Evolutionary conservation across 352 stramenopile species (phyloP).

Genomic region (Phytopythium cucurbitacearum): DNA sequence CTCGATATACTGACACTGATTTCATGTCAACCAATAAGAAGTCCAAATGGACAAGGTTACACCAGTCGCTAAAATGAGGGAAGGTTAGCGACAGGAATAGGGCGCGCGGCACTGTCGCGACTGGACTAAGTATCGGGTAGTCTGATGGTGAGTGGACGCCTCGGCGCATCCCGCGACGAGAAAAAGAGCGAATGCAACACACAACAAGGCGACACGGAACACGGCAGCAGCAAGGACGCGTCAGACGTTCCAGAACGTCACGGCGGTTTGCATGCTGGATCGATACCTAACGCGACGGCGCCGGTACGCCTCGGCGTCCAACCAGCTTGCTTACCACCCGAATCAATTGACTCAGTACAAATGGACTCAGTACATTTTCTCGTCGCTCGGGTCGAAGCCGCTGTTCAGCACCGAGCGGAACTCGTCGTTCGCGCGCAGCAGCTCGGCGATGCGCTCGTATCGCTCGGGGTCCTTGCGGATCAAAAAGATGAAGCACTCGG

Average conservation of each 20-base stretch:
- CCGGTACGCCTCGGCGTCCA: background rate
- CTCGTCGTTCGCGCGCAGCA: slow-evolving; percentile 83
- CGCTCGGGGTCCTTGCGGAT: slow-evolving; percentile 82
- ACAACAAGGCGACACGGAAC: too few species aligned
- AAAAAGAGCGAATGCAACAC: too few species aligned
- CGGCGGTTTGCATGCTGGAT: background rate
- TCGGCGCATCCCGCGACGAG: background rate
- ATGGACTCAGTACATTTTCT: slow-evolving; percentile 76
- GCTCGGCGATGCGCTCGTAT: slow-evolving; percentile 77
- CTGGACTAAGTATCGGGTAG: too few species aligned
- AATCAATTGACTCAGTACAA: background rate
- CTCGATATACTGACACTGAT: background rate
- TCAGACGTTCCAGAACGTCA: slow-evolving; percentile 5
- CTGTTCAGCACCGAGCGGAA: slow-evolving; percentile 84
- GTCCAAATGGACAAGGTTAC: too few species aligned
- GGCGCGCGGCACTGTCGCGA: too few species aligned
- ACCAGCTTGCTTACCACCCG: background rate
- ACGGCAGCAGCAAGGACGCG: too few species aligned
- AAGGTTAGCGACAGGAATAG: too few species aligned
- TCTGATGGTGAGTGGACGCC: background rate
- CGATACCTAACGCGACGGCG: background rate
- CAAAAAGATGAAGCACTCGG: slow-evolving; percentile 88
- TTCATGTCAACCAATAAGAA: too few species aligned
- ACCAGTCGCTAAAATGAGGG: too few species aligned
- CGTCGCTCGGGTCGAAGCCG: slow-evolving; percentile 83